A percentile compares a stretch with the other conserved stretches of the same genome.
These are phyloP conservation scores for Clonostachys chloroleuca DNA, from an alignment of 2,329 filamentous ascomycete genomes.

Conservation along the genomic window DNA sequence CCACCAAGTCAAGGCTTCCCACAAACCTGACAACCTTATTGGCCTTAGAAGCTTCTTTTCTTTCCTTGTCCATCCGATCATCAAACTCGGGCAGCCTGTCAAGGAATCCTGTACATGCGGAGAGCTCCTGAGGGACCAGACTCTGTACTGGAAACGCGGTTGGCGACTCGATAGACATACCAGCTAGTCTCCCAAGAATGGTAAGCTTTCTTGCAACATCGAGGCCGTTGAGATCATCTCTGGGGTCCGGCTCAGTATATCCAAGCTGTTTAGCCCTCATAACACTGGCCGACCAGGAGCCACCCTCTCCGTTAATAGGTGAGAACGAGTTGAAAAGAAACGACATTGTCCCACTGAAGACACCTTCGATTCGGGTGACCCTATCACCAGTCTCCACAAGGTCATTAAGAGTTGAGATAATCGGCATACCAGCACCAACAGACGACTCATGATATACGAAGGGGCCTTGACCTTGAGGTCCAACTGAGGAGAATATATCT, in stretches of 20 bases:
- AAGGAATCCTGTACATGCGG: conserved; percentile 78
- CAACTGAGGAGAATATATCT: conserved; percentile 74
- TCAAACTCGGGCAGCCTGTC: conserved; percentile 77
- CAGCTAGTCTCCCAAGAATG: conserved; percentile 85
- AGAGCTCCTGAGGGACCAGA: conserved; percentile 84
- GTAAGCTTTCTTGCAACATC: conserved; percentile 93
- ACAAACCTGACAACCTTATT: conserved; percentile 94
- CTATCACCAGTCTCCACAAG: conserved; percentile 91
- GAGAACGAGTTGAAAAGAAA: conserved; percentile 98
- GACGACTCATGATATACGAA: conserved; percentile 96
- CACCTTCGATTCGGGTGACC: conserved; percentile 89
- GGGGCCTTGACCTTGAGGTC: conserved; percentile 19
- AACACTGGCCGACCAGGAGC: conserved; percentile 88
- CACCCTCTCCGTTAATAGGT: conserved; percentile 67
- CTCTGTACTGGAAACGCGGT: conserved; percentile 91
- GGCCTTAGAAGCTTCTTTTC: conserved; percentile 63
- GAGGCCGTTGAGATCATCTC: conserved; percentile 82
- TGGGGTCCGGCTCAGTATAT: conserved; percentile 85
- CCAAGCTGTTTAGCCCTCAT: conserved; percentile 87
- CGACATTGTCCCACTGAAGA: conserved; percentile 96
- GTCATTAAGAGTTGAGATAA: conserved; percentile 90
- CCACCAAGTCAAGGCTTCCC: conserved; percentile 81
- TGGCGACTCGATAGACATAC: conserved; percentile 75
- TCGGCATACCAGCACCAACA: conserved; percentile 87
- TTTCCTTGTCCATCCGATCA: conserved; percentile 71